Percentiles rank a stretch among this genome's conserved stretches.
These are phyloP conservation scores for Candida pseudofarinosa DNA, from an alignment of 805 yeast genomes.

Conservation along the genomic window DNA sequence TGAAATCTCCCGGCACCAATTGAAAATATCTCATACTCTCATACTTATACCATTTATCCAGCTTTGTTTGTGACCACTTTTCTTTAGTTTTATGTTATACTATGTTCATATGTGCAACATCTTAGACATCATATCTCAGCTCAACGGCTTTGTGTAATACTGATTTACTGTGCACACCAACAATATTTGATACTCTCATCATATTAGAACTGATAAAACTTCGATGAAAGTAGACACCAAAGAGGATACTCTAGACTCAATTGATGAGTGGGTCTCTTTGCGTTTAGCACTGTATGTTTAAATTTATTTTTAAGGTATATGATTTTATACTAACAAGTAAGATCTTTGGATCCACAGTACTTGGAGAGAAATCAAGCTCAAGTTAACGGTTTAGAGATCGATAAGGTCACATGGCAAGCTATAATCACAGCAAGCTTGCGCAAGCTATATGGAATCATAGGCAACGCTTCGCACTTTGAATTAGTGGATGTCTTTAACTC, in stretches of 20 bases:
- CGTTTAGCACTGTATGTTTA: conserved; percentile 21
- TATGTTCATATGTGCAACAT: no score
- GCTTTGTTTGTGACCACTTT: no score
- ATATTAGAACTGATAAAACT: no score
- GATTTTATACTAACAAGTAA: conserved; percentile 9
- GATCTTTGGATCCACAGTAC: conserved; percentile 14
- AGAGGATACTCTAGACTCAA: not conserved
- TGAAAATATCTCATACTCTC: no score
- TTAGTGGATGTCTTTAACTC: conserved; percentile 14
- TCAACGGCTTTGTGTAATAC: no score
- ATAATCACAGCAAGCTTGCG: conserved; percentile 19
- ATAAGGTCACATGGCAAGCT: conserved; percentile 29
- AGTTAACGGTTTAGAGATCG: conserved; percentile 18
- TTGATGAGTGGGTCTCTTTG: conserved; percentile 20
- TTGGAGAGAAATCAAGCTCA: conserved; percentile 7
- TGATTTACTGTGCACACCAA: no score
- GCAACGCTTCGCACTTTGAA: conserved; percentile 30
- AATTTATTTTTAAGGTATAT: no score
- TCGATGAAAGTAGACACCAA: not conserved
- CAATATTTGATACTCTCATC: no score
- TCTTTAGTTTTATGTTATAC: no score
- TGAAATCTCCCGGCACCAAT: no score
- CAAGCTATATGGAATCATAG: conserved; percentile 30
- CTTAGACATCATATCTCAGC: no score
- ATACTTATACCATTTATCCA: no score